These are phyloP conservation scores for Diaporthe nobilis DNA, from an alignment of 2,329 filamentous ascomycete genomes.

Conservation along the genomic window DNA sequence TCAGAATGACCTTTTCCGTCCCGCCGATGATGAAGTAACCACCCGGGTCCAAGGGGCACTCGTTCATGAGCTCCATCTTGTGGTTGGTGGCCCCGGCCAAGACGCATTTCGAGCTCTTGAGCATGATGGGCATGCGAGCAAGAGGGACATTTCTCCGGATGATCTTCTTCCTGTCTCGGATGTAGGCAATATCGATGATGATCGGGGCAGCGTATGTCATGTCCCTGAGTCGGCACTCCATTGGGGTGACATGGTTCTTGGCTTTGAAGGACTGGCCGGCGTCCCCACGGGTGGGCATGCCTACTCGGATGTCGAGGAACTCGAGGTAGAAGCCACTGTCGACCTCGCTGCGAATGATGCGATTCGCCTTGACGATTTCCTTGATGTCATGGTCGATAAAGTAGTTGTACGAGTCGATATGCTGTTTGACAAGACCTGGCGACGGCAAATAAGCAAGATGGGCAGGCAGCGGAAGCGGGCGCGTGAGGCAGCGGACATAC, in stretches of 20 bases:
- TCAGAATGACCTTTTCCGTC: slow-evolving; percentile 98
- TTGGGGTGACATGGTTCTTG: slow-evolving; percentile 85
- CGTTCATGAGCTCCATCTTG: slow-evolving; percentile 92
- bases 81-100: slow-evolving; percentile 86
- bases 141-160: slow-evolving; percentile 84
- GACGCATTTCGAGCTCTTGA: slow-evolving; percentile 94
- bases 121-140: slow-evolving; percentile 95
- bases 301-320: slow-evolving; percentile 92
- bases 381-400: slow-evolving; percentile 97
- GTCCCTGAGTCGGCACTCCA: slow-evolving; percentile 95
- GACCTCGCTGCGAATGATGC: slow-evolving; percentile 89
- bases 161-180: slow-evolving; percentile 82
- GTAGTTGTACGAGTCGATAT: slow-evolving; percentile 99
- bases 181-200: slow-evolving; percentile 91
- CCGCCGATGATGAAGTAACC: slow-evolving; percentile 98
- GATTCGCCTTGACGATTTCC: slow-evolving; percentile 94
- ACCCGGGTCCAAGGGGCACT: slow-evolving; percentile 95
- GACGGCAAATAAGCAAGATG: slow-evolving; percentile 6
- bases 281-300: slow-evolving; percentile 83
- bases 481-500: slow-evolving; percentile 52
- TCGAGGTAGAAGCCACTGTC: slow-evolving; percentile 94
- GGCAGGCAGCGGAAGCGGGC: not conserved
- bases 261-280: slow-evolving; percentile 66
- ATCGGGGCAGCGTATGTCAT: slow-evolving; percentile 99
- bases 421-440: slow-evolving; percentile 88